phyloP scores from a whole-genome alignment of 2,329 filamentous ascomycete genomes.

The Penicillium sp. region DNA sequence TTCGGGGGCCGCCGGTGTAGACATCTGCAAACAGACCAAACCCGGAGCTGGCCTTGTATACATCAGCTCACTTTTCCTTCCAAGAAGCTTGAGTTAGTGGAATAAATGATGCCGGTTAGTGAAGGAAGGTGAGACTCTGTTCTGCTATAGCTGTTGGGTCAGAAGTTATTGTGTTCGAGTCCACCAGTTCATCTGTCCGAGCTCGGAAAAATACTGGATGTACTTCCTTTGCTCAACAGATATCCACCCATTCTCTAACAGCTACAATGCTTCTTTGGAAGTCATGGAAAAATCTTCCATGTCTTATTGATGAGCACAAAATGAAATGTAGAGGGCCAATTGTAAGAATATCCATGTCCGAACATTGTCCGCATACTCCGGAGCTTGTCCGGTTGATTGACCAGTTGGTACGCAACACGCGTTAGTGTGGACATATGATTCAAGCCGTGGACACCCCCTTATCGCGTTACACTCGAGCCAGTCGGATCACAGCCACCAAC shows the following conservation, averaged over 20 bases:
- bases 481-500: not conserved
- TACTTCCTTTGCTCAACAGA: not conserved
- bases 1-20: slow-evolving; percentile 34
- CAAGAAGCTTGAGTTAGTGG: not conserved
- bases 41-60: slow-evolving; percentile 8
- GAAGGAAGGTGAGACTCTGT: not conserved
- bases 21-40: slow-evolving; percentile 31
- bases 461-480: not conserved
- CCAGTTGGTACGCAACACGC: not conserved
- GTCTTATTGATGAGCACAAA: not conserved
- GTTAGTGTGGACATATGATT: no score
- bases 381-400: not conserved
- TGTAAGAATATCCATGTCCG: not conserved
- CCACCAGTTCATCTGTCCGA: not conserved
- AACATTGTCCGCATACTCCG: not conserved
- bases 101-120: not conserved
- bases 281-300: not conserved
- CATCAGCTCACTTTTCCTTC: not conserved
- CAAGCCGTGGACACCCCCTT: not conserved
- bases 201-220: not conserved
- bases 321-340: not conserved
- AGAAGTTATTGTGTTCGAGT: not conserved
- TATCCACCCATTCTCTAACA: not conserved
- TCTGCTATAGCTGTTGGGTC: not conserved
- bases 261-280: not conserved